Evolutionary conservation across 2,329 filamentous ascomycete genomes (phyloP).

Genomic region (Fusarium drepaniforme): DNA sequence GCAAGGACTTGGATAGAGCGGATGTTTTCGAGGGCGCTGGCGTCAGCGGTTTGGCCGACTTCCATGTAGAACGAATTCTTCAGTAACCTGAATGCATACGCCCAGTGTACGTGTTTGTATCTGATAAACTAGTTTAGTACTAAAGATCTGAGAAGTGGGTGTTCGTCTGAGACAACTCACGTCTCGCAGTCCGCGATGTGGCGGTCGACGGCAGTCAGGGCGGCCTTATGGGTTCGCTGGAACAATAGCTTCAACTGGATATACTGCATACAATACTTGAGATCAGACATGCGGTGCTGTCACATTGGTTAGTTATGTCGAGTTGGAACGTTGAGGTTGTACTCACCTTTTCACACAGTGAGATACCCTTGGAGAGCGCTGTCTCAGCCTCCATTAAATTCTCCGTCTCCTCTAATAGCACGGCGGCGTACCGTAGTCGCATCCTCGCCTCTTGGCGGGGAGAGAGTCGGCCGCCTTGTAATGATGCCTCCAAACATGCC

Average conservation of each 20-base stretch:
- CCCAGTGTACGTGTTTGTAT: conserved; percentile 77
- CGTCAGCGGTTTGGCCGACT: conserved; percentile 70
- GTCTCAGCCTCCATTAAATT: conserved; percentile 81
- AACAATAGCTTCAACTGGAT: conserved; percentile 78
- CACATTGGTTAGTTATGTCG: conserved; percentile 43
- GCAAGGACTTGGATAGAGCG: conserved; percentile 72
- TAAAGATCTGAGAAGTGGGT: background rate
- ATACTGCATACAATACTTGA: conserved; percentile 84
- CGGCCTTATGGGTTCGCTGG: conserved; percentile 77
- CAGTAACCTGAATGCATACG: conserved; percentile 81
- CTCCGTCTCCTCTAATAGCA: conserved; percentile 81
- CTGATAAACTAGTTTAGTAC: conserved; percentile 47
- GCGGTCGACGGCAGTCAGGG: conserved; percentile 77
- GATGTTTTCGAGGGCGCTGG: conserved; percentile 76
- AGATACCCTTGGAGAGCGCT: conserved; percentile 77
- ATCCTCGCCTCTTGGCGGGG: conserved; percentile 78
- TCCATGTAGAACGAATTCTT: conserved; percentile 78
- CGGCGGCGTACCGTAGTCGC: conserved; percentile 76
- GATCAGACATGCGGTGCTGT: conserved; percentile 62
- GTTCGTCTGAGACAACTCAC: conserved; percentile 52
- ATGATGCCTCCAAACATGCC: conserved; percentile 76
- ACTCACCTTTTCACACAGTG: conserved; percentile 73
- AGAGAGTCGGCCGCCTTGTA: conserved; percentile 70
- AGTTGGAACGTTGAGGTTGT: background rate
- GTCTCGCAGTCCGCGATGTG: conserved; percentile 77